Evolutionary conservation across 192 early-diverging fungal species (phyloP).

Genomic region (Spizellomyces punctatus): DNA sequence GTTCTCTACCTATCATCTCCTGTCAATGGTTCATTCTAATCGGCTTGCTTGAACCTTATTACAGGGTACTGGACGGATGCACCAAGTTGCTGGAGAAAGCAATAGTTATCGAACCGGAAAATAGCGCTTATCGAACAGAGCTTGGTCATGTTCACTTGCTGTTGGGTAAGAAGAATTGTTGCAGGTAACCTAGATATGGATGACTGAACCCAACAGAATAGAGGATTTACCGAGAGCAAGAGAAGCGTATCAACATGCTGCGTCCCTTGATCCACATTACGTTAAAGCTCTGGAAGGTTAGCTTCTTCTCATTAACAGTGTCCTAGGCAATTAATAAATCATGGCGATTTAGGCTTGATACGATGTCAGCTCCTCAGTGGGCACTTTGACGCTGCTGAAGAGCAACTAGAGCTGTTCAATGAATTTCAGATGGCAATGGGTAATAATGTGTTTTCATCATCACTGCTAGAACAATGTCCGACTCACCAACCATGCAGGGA

Average conservation of each 20-base stretch:
- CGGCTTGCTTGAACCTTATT: neutral
- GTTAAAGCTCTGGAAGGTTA: constrained; percentile 36
- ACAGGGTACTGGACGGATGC: constrained; percentile 46
- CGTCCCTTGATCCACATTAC: constrained; percentile 39
- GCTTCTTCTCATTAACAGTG: neutral
- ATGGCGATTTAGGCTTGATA: constrained; percentile 39
- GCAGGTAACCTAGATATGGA: neutral
- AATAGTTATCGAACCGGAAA: constrained; percentile 32
- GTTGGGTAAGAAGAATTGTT: constrained; percentile 22
- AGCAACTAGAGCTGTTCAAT: constrained; percentile 56
- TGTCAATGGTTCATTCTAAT: neutral
- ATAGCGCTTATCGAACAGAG: constrained; percentile 41
- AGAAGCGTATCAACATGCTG: constrained; percentile 29
- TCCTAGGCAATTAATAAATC: neutral
- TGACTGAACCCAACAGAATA: neutral
- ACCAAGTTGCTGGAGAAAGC: constrained; percentile 34
- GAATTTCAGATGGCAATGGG: constrained; percentile 46
- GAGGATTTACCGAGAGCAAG: constrained; percentile 19
- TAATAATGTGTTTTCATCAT: neutral
- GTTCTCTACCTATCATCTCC: neutral
- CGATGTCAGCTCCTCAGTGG: constrained; percentile 44
- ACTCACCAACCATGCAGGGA: neutral
- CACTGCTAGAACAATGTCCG: neutral
- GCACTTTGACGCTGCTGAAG: constrained; percentile 50
- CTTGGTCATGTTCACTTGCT: constrained; percentile 44